phyloP scores from a whole-genome alignment of 2,329 filamentous ascomycete genomes.

The Capronia epimyces region DNA sequence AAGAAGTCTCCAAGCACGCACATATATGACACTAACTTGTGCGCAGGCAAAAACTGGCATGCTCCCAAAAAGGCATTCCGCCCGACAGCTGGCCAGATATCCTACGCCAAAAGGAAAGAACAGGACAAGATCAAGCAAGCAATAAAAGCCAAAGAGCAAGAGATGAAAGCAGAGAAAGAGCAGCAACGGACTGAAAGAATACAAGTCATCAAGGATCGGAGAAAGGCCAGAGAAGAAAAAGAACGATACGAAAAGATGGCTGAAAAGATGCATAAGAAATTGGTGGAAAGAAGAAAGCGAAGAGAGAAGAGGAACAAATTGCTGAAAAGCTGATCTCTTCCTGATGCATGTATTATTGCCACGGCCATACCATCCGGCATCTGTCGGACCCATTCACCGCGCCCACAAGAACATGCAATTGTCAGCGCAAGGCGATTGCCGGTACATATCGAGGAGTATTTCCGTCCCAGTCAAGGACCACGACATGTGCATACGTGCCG shows the following conservation, averaged over 20 bases:
- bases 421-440: neutral
- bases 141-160: slow-evolving; percentile 89
- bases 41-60: slow-evolving; percentile 90
- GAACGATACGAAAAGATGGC: slow-evolving; percentile 90
- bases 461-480: too few species aligned
- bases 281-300: slow-evolving; percentile 85
- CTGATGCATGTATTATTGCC: neutral
- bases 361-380: neutral
- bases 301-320: slow-evolving; percentile 77
- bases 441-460: too few species aligned
- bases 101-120: slow-evolving; percentile 70
- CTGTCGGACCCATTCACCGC: neutral
- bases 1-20: slow-evolving; percentile 1
- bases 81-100: slow-evolving; percentile 67
- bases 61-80: slow-evolving; percentile 76
- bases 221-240: slow-evolving; percentile 85
- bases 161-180: slow-evolving; percentile 94
- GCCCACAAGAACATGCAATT: neutral
- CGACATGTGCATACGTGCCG: too few species aligned
- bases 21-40: slow-evolving; percentile 20
- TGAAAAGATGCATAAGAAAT: slow-evolving; percentile 95
- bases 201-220: slow-evolving; percentile 75
- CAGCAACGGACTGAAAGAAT: slow-evolving; percentile 73
- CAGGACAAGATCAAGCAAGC: slow-evolving; percentile 64
- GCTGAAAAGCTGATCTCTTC: slow-evolving; percentile 25